Evolutionary conservation across 129 eudicot genomes (phyloP).

Genomic region (Arctium minus): DNA sequence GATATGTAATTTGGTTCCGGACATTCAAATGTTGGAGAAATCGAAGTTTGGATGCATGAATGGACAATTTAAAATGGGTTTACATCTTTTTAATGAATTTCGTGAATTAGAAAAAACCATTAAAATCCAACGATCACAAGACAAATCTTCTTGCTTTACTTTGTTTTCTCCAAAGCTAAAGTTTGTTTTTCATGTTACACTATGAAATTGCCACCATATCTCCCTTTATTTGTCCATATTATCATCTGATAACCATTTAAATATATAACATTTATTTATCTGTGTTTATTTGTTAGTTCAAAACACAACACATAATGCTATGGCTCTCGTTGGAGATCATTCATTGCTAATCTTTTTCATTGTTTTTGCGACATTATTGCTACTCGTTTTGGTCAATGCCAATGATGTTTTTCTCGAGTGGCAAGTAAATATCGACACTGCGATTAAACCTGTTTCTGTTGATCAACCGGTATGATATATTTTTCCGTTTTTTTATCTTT

Average conservation of each 20-base stretch:
- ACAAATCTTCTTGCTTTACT: slow-evolving; percentile 13
- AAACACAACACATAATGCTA: slow-evolving; percentile 4
- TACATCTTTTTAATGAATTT: not conserved
- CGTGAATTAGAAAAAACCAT: not conserved
- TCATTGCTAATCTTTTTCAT: not conserved
- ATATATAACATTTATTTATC: not conserved
- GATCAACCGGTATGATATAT: slow-evolving; percentile 49
- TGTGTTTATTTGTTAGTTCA: not conserved
- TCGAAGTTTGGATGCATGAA: not conserved
- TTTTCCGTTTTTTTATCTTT: not conserved
- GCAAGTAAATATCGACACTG: slow-evolving; percentile 43
- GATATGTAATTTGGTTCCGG: not conserved
- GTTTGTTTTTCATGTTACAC: slow-evolving; percentile 16
- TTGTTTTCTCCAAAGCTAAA: slow-evolving; percentile 29
- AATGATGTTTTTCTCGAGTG: slow-evolving; percentile 46
- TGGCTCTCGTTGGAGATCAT: slow-evolving; percentile 16
- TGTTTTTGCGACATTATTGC: not conserved
- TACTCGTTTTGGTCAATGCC: slow-evolving; percentile 12
- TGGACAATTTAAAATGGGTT: not conserved
- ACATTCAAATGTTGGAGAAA: not conserved
- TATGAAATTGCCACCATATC: slow-evolving; percentile 25
- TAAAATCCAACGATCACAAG: not conserved
- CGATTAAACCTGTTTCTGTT: slow-evolving; percentile 31
- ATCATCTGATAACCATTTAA: not conserved
- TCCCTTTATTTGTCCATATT: slow-evolving; percentile 23